Evolutionary conservation across 176 grass and related monocot genomes (phyloP).

Genomic region (Oropetium thomaeum): DNA sequence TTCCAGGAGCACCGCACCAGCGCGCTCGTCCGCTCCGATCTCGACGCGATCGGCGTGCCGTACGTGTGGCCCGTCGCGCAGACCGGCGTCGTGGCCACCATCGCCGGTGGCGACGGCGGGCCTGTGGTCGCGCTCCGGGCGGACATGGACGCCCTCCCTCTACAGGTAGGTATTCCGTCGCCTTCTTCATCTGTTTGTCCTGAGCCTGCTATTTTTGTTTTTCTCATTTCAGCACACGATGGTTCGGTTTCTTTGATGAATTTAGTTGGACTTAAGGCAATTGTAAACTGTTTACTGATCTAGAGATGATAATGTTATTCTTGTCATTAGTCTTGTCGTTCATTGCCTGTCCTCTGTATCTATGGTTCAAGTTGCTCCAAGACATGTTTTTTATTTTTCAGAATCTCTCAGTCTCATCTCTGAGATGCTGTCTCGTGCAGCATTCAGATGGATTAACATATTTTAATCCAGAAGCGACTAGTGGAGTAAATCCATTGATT

Average conservation of each 20-base stretch:
- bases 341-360: no score
- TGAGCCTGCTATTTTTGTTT: no score
- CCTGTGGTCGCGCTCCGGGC: conserved; percentile 65
- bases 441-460: neutral
- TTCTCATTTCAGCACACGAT: no score
- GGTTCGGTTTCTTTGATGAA: no score
- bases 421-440: neutral
- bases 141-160: conserved; percentile 83
- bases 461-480: no score
- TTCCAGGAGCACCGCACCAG: conserved; percentile 63
- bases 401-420: no score
- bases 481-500: no score
- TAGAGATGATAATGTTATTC: neutral
- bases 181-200: no score
- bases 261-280: neutral
- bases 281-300: neutral
- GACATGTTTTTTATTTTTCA: neutral
- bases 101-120: conserved; percentile 15
- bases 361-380: no score
- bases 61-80: conserved; percentile 59
- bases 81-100: conserved; percentile 67
- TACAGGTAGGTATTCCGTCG: conserved; percentile 55
- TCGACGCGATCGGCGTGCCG: conserved; percentile 49
- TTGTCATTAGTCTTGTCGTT: no score
- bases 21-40: conserved; percentile 62